A percentile compares a stretch with the other conserved stretches of the same genome.
These are phyloP conservation scores for Triangularia verruculosa DNA, from an alignment of 2,329 filamentous ascomycete species.

Conservation along the genomic window DNA sequence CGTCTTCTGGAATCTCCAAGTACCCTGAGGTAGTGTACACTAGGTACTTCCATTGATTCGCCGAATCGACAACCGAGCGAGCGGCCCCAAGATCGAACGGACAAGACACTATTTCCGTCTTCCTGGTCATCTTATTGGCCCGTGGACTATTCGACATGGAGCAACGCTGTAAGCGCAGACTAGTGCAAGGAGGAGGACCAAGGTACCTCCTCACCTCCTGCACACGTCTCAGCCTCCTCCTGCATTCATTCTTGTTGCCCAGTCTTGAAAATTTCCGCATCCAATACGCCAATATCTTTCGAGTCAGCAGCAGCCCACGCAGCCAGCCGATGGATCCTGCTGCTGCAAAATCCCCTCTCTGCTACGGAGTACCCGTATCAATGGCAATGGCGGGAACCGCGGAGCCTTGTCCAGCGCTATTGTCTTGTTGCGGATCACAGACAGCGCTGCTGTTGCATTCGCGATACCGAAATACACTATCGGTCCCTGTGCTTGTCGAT, in stretches of 20 bases:
- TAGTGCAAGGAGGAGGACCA: not conserved
- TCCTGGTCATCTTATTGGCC: slow-evolving; percentile 6
- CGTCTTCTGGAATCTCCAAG: not conserved
- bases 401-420: not conserved
- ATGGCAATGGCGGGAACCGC: not conserved
- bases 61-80: slow-evolving; percentile 10
- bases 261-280: not conserved
- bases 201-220: not conserved
- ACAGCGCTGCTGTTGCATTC: not conserved
- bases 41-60: slow-evolving; percentile 6
- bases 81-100: slow-evolving; percentile 8
- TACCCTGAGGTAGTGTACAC: not conserved
- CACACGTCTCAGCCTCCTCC: slow-evolving; percentile 7
- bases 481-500: not conserved
- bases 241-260: not conserved
- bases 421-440: not conserved
- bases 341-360: not conserved
- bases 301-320: not conserved
- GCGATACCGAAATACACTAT: not conserved
- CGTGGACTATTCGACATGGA: not conserved
- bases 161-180: not conserved
- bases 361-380: not conserved
- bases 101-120: slow-evolving; percentile 7
- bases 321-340: not conserved
- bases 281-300: not conserved